phyloP scores from a whole-genome alignment of 202 grass and related monocot genomes.

The Setaria italica region DNA sequence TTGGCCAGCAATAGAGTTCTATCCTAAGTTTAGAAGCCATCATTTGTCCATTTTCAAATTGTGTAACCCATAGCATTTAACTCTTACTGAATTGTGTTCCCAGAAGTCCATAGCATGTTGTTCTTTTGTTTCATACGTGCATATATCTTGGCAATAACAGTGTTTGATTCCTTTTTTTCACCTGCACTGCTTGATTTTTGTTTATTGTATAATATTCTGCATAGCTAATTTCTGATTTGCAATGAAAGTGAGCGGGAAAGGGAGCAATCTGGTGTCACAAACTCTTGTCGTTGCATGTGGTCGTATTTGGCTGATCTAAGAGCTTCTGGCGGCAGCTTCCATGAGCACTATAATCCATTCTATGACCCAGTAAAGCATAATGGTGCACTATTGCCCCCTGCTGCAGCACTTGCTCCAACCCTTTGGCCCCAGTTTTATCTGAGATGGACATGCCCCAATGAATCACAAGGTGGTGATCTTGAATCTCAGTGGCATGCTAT shows the following conservation, averaged over 20 bases:
- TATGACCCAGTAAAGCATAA: constrained; percentile 67
- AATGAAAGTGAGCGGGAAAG: constrained; percentile 93
- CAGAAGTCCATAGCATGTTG: background rate
- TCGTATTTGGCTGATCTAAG: constrained; percentile 70
- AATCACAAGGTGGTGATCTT: constrained; percentile 74
- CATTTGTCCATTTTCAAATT: constrained; percentile 13
- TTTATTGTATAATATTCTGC: constrained; percentile 35
- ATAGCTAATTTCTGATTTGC: constrained; percentile 51
- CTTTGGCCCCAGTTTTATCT: constrained; percentile 98
- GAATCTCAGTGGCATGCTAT: constrained; percentile 82
- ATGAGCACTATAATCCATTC: constrained; percentile 87
- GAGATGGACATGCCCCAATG: constrained; percentile 87
- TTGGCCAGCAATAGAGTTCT: constrained; percentile 7
- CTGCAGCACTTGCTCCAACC: constrained; percentile 89
- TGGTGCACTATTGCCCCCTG: constrained; percentile 70
- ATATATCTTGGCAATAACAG: background rate
- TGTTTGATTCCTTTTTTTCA: constrained; percentile 25
- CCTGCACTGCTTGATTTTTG: constrained; percentile 20
- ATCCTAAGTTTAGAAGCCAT: constrained; percentile 29
- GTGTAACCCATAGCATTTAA: constrained; percentile 27
- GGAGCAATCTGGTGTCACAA: constrained; percentile 69
- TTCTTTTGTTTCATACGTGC: background rate
- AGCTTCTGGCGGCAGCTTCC: constrained; percentile 68
- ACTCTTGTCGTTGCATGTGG: constrained; percentile 82
- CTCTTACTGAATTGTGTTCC: background rate